phyloP scores from a whole-genome alignment of 345 rosid genomes.

The Melaleuca alternifolia region DNA sequence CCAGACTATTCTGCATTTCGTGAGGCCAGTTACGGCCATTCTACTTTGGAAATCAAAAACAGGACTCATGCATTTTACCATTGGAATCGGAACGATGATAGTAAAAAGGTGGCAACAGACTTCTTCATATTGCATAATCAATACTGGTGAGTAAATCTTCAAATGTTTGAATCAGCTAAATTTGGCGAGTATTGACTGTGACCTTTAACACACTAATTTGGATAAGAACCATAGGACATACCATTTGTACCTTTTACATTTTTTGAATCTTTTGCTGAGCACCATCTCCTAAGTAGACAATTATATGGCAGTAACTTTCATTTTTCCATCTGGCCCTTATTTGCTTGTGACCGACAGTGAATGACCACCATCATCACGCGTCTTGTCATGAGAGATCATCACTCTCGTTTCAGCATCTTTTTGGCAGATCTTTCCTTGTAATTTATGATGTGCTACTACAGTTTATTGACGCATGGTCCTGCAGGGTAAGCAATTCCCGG shows the following conservation, averaged over 20 bases:
- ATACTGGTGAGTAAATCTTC: conserved; percentile 44
- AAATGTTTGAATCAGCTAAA: not conserved
- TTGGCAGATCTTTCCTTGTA: not conserved
- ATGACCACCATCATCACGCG: not conserved
- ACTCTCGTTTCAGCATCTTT: not conserved
- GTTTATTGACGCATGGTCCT: not conserved
- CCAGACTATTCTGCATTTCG: conserved; percentile 88
- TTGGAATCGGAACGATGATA: conserved; percentile 81
- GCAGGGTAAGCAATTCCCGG: conserved; percentile 43
- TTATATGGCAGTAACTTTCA: not conserved
- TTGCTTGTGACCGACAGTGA: not conserved
- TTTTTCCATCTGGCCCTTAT: not conserved
- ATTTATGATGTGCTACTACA: not conserved
- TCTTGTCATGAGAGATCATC: not conserved
- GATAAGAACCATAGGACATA: not conserved
- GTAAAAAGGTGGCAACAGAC: conserved; percentile 58
- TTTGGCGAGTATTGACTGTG: not conserved
- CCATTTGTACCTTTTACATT: not conserved
- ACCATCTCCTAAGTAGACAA: not conserved
- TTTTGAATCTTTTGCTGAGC: not conserved
- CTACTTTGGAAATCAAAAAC: conserved; percentile 70
- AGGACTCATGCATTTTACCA: conserved; percentile 78
- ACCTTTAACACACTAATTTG: not conserved
- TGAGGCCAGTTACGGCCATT: conserved; percentile 89
- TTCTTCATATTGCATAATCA: conserved; percentile 48